Conservation (phyloP, 768 basidiomycete species). For the Lyophyllum shimeji region DNA sequence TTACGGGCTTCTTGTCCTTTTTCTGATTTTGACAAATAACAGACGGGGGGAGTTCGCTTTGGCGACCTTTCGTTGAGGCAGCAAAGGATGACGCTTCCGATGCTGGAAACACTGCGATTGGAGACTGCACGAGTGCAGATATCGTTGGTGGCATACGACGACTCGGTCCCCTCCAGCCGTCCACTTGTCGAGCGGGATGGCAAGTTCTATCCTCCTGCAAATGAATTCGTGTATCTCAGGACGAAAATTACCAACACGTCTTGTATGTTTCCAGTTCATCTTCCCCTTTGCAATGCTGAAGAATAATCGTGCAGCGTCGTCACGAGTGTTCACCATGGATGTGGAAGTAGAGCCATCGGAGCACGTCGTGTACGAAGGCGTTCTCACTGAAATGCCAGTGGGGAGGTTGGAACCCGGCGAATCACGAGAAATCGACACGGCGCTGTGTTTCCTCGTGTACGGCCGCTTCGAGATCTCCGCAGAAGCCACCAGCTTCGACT, state of each 20-base stretch:
- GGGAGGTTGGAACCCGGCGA: constrained; percentile 61
- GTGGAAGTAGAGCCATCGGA: constrained; percentile 57
- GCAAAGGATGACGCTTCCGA: constrained; percentile 73
- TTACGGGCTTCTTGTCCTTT: neutral
- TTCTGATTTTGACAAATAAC: constrained; percentile 1
- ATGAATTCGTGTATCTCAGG: constrained; percentile 64
- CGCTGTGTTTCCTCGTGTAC: constrained; percentile 71
- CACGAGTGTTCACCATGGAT: constrained; percentile 53
- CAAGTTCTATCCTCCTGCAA: constrained; percentile 51
- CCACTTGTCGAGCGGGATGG: constrained; percentile 31
- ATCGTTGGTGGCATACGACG: constrained; percentile 38
- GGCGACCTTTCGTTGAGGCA: constrained; percentile 79
- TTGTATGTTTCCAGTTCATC: constrained; percentile 42
- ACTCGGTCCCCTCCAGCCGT: constrained; percentile 15
- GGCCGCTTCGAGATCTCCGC: constrained; percentile 62
- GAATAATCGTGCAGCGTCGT: constrained; percentile 38
- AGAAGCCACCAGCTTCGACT: constrained; percentile 37
- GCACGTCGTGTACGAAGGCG: constrained; percentile 71
- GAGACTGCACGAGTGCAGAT: constrained; percentile 65
- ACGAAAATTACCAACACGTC: constrained; percentile 63
- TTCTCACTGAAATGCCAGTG: constrained; percentile 57
- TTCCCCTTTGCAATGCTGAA: neutral
- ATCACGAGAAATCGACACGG: constrained; percentile 48
- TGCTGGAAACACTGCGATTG: constrained; percentile 76
- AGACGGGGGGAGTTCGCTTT: constrained; percentile 78